phyloP scores from a whole-genome alignment of 2,329 filamentous ascomycete species.

The Epichloe gansuensis region DNA sequence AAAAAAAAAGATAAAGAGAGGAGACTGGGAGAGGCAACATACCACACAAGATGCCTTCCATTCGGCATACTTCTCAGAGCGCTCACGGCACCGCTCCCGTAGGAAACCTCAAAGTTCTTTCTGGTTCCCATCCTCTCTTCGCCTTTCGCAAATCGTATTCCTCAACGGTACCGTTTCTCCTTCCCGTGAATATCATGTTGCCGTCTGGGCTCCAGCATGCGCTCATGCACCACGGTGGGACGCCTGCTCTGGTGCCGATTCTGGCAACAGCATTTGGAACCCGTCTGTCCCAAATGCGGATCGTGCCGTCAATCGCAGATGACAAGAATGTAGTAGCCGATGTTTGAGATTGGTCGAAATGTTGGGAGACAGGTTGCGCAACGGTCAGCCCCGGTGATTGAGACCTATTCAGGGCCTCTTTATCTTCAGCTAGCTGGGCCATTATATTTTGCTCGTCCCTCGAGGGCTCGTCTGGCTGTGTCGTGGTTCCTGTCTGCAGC shows the following conservation, averaged over 20 bases:
- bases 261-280: constrained; percentile 65
- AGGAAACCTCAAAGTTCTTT: constrained; percentile 76
- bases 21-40: constrained; percentile 8
- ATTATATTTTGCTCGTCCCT: not conserved
- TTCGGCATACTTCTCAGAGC: constrained; percentile 87
- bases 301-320: constrained; percentile 72
- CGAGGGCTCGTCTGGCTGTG: not conserved
- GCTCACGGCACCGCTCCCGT: constrained; percentile 77
- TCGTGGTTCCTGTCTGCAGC: not conserved
- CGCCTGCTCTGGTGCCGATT: constrained; percentile 60
- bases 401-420: constrained; percentile 9
- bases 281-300: constrained; percentile 89
- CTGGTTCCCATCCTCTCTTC: constrained; percentile 53
- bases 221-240: constrained; percentile 95
- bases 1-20: too few relatives aligned
- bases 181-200: constrained; percentile 86
- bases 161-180: constrained; percentile 85
- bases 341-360: constrained; percentile 43
- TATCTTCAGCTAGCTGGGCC: constrained; percentile 3
- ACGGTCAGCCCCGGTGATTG: constrained; percentile 19
- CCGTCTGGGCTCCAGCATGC: constrained; percentile 94
- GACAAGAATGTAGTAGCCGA: constrained; percentile 77
- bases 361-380: constrained; percentile 25
- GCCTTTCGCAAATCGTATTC: constrained; percentile 82
- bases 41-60: constrained; percentile 77